Conservation (phyloP, 1,284 basidiomycete genomes). For the Cryptococcus amylolentus region DNA sequence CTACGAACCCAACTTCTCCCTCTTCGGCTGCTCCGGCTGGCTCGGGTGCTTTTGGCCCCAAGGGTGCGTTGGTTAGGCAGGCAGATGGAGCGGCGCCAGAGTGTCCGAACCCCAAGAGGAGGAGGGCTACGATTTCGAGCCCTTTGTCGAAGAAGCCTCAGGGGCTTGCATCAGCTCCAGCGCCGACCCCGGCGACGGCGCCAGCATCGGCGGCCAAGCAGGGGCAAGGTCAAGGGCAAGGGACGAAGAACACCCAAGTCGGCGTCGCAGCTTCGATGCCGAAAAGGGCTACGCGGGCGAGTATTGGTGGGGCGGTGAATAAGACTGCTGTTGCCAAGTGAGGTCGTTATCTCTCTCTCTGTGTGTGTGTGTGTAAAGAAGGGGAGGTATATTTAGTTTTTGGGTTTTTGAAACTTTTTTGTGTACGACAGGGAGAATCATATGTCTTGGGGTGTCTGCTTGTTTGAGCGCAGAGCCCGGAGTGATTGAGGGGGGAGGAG, state of each 20-base stretch:
- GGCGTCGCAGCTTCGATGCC: slow-evolving; percentile 4
- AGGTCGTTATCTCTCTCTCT: background rate
- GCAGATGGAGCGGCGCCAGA: slow-evolving; percentile 36
- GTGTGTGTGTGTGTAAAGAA: background rate
- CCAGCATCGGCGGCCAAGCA: background rate
- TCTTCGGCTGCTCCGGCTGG: too few species aligned
- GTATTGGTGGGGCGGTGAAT: slow-evolving; percentile 11
- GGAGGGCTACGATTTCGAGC: slow-evolving; percentile 34
- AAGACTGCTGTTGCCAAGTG: background rate
- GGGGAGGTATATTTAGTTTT: background rate
- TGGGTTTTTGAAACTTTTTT: background rate
- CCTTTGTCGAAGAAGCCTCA: slow-evolving; percentile 11
- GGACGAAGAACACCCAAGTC: background rate
- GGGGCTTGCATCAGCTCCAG: background rate
- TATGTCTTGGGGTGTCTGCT: too few species aligned
- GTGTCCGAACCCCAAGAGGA: slow-evolving; percentile 40
- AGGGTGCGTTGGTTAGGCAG: slow-evolving; percentile 34
- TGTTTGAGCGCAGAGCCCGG: too few species aligned
- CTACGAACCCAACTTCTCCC: background rate
- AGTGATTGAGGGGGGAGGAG: too few species aligned
- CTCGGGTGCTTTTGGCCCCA: slow-evolving; percentile 1
- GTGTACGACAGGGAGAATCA: too few species aligned
- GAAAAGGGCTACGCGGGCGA: slow-evolving; percentile 22
- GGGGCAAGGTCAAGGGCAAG: background rate
- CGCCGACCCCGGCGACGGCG: slow-evolving; percentile 6